Conservation (phyloP, 1,139 yeast species). For the Yamadazyma friedrichii region DNA sequence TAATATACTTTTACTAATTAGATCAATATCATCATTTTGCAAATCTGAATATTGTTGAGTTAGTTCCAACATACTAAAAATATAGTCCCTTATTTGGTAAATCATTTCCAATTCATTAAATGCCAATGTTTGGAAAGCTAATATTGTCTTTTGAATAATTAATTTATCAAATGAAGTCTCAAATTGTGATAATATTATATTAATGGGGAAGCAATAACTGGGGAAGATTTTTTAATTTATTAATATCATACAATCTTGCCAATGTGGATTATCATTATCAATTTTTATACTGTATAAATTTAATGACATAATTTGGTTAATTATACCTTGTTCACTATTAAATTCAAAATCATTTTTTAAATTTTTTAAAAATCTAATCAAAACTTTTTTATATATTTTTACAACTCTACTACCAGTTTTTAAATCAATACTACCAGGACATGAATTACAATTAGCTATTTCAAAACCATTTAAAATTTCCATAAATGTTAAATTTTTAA, state of each 20-base stretch:
- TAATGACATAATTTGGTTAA: neutral
- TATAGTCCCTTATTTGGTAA: conserved; percentile 3
- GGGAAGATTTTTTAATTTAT: conserved; percentile 15
- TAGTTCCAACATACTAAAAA: neutral
- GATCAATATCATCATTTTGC: neutral
- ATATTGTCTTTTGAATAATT: neutral
- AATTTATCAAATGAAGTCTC: neutral
- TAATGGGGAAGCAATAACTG: conserved; percentile 19
- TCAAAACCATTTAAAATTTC: conserved; percentile 1
- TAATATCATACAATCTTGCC: conserved; percentile 3
- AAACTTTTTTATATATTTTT: neutral
- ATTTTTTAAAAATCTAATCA: neutral
- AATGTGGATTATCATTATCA: neutral
- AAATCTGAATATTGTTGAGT: too few species aligned
- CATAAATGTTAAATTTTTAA: conserved; percentile 8
- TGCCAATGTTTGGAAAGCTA: neutral
- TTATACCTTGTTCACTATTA: neutral
- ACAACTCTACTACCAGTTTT: too few species aligned
- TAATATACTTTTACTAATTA: neutral
- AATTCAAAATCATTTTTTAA: neutral
- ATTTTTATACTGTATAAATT: neutral
- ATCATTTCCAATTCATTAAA: conserved; percentile 4
- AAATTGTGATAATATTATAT: conserved; percentile 4
- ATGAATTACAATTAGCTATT: neutral
- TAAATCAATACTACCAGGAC: neutral